Base-by-base conservation (phyloP, 169 alveolate species). In the Besnoitia besnoiti region DNA sequence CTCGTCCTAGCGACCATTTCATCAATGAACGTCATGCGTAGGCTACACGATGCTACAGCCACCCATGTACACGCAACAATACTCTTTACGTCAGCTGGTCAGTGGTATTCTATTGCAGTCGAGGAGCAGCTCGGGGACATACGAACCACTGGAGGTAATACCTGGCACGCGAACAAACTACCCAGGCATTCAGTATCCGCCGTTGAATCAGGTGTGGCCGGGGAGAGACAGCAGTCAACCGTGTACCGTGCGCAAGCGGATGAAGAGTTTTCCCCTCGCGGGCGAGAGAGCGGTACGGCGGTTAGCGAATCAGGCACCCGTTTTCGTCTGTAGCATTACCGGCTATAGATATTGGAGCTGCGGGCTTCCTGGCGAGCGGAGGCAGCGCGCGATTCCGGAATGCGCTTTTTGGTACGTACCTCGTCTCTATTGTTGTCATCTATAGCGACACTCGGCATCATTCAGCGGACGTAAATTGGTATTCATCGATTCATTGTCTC, bases 361-460 rank as follows among this genome's bases (percentile, higher is more conserved):
- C 89, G 24, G 93, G 93, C 30, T 49, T 89, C 44, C 40, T 89
- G 7, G 93, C 93, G 47, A 61, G 93, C 61, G 93, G 93, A 33
- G 93, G 93, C 35, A 37, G 21, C n/a, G 87, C 89, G 67, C 73
- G 75, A 61, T 89, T 89, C 82, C 87, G 87, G 10, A 77, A 77
- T 77, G 47, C 21, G 0, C 39, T 77, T 40, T 44, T 77, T 24
- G 50, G 87, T 77, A 77, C 0, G 87, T 21, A 37, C 84, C 40
- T 73, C 33, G 42, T 77, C 33, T 40, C 87, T 44, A 51, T 77
- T 77, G 19, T 8, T 67, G n/a, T n/a, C 62, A 50, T 10, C 62
- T 10, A 19, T 10, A 50, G 40, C 80, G 46, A 67, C 42, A 67
- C 24, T 27, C 51, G 24, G 3, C 37, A 44, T 27, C 10, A 5